Evolutionary conservation across 139 green algal genomes (phyloP).

Genomic region (Chlorella sp.): DNA sequence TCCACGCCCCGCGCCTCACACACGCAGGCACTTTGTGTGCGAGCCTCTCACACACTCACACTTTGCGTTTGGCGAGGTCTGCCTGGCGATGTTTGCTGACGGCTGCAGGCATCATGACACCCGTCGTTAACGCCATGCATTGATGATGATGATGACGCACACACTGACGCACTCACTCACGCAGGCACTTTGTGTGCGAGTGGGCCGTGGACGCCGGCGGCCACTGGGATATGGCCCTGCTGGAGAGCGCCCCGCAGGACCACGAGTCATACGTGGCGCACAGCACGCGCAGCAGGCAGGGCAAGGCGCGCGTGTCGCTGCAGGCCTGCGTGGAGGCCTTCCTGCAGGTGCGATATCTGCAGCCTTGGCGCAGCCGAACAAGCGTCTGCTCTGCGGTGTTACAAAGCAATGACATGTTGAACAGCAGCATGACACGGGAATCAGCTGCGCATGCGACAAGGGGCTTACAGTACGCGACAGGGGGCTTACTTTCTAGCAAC

Average conservation of each 20-base stretch:
- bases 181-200: slow-evolving; percentile 9
- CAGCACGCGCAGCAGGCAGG: neutral
- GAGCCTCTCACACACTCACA: neutral
- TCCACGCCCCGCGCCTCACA: neutral
- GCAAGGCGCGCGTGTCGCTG: slow-evolving; percentile 29
- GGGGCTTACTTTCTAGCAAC: neutral
- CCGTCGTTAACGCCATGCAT: neutral
- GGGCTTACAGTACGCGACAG: too few relatives aligned
- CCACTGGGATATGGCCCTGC: slow-evolving; percentile 23
- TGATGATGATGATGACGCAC: neutral
- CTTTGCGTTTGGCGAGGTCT: neutral
- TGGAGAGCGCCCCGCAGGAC: neutral
- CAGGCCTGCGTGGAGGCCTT: slow-evolving; percentile 58
- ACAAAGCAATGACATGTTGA: too few relatives aligned
- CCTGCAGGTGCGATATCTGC: slow-evolving; percentile 32
- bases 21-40: neutral
- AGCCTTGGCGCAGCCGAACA: neutral
- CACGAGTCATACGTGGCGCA: slow-evolving; percentile 6
- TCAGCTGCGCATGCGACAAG: too few relatives aligned
- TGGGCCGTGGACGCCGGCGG: neutral
- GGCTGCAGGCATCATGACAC: neutral
- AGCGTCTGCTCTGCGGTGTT: neutral
- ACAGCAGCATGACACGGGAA: too few relatives aligned
- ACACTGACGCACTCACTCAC: neutral
- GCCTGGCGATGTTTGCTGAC: neutral